A percentile compares a stretch with the other conserved stretches of the same genome.
Evolutionary conservation across 345 rosid species (phyloP).

Genomic region (Eucalyptus grandis): DNA sequence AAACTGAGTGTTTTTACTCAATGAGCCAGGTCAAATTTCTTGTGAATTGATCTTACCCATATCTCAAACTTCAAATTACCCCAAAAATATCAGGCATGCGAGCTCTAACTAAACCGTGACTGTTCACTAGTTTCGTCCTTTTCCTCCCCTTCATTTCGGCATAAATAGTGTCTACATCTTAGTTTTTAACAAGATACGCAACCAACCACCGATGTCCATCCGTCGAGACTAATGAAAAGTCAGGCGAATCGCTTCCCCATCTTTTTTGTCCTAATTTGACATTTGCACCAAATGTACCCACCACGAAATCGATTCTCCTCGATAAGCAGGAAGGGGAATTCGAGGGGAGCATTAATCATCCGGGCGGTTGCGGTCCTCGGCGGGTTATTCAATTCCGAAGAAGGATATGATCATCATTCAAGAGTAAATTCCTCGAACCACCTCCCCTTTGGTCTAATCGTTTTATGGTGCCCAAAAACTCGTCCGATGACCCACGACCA

Average conservation of each 20-base stretch:
- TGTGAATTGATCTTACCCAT: not conserved
- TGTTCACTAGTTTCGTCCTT: not conserved
- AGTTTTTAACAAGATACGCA: not conserved
- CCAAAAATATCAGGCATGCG: not conserved
- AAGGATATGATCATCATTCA: not conserved
- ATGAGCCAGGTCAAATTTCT: not conserved
- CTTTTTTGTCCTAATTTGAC: not conserved
- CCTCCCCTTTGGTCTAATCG: not conserved
- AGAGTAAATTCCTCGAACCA: not conserved
- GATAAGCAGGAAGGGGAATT: not conserved
- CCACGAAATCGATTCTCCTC: not conserved
- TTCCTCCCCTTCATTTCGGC: not conserved
- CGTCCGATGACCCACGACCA: not conserved
- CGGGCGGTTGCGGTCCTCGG: not conserved
- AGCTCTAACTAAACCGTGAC: not conserved
- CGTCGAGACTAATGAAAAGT: not conserved
- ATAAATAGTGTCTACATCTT: not conserved
- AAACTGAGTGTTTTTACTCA: accelerated
- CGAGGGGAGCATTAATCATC: not conserved
- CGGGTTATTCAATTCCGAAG: not conserved
- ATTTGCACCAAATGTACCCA: not conserved
- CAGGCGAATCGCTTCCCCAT: not conserved
- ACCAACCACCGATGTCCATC: accelerated
- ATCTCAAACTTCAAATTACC: not conserved
- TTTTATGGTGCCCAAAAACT: not conserved